phyloP scores from a whole-genome alignment of 176 grass and related monocot species.

The maize (Zea mays) region DNA sequence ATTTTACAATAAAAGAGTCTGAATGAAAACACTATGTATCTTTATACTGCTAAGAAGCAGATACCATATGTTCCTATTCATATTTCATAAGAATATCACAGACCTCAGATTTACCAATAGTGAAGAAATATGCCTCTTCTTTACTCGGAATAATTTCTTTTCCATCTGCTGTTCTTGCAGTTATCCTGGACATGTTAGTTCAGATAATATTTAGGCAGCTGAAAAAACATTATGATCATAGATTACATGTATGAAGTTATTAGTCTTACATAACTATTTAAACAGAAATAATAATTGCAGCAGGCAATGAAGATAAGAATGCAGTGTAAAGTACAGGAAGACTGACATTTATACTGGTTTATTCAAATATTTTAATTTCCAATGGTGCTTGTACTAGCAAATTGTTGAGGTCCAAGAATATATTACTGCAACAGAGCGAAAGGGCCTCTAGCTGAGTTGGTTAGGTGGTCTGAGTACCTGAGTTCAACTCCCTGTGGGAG shows the following conservation, averaged over 20 bases:
- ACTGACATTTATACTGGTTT: not conserved
- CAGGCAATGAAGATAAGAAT: constrained; percentile 19
- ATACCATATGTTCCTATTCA: constrained; percentile 23
- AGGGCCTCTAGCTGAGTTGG: no score
- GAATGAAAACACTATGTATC: constrained; percentile 10
- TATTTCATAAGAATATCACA: constrained; percentile 35
- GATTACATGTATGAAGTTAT: constrained; percentile 2
- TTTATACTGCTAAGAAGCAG: not conserved
- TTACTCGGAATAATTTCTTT: constrained; percentile 63
- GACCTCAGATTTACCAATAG: constrained; percentile 93
- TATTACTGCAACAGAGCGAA: no score
- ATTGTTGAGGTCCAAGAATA: not conserved
- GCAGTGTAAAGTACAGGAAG: constrained; percentile 1
- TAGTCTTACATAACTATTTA: not conserved
- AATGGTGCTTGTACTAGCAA: constrained; percentile 4
- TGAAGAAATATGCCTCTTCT: constrained; percentile 83
- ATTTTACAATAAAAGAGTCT: constrained; percentile 6
- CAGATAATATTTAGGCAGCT: constrained; percentile 29
- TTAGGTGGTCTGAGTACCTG: no score
- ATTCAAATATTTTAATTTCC: constrained; percentile 16
- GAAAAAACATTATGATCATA: not conserved
- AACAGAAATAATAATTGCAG: constrained; percentile 8
- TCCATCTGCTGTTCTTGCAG: constrained; percentile 73
- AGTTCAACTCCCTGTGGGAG: no score
- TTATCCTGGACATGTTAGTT: constrained; percentile 62